phyloP scores from a whole-genome alignment of 2,329 filamentous ascomycete species.

The Cordyceps tenuipes region DNA sequence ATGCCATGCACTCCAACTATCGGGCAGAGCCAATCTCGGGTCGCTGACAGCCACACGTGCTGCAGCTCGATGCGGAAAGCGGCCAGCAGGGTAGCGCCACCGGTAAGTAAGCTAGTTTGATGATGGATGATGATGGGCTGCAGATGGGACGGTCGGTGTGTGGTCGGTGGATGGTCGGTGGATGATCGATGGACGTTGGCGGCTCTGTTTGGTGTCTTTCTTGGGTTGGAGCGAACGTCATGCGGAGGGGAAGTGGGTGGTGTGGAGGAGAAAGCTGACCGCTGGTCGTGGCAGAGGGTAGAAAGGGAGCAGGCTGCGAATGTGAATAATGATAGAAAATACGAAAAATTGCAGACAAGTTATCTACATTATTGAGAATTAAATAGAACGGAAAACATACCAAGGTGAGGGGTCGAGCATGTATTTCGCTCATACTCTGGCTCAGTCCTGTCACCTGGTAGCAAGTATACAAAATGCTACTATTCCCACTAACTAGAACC shows the following conservation, averaged over 20 bases:
- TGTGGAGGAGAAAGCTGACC: neutral
- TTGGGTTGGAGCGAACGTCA: neutral
- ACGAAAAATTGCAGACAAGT: neutral
- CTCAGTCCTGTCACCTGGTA: too few relatives aligned
- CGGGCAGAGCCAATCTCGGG: constrained; percentile 10
- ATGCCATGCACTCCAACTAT: constrained; percentile 6
- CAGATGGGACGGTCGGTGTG: neutral
- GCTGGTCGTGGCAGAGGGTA: neutral
- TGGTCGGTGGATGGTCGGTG: neutral
- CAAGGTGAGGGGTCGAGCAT: neutral
- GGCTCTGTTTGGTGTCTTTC: neutral
- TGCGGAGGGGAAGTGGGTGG: constrained; percentile 5
- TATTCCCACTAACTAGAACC: too few relatives aligned
- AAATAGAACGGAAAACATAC: neutral
- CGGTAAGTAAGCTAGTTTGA: neutral
- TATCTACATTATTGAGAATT: neutral
- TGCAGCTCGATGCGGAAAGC: neutral
- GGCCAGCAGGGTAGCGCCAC: constrained; percentile 2
- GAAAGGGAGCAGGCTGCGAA: neutral
- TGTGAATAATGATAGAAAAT: neutral
- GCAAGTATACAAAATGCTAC: too few relatives aligned
- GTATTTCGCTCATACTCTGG: too few relatives aligned
- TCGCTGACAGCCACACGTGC: constrained; percentile 7
- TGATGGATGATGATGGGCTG: neutral
- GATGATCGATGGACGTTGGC: neutral